Evolutionary conservation across 805 yeast species (phyloP).

Genomic region (Debaryomyces tyrocola): DNA sequence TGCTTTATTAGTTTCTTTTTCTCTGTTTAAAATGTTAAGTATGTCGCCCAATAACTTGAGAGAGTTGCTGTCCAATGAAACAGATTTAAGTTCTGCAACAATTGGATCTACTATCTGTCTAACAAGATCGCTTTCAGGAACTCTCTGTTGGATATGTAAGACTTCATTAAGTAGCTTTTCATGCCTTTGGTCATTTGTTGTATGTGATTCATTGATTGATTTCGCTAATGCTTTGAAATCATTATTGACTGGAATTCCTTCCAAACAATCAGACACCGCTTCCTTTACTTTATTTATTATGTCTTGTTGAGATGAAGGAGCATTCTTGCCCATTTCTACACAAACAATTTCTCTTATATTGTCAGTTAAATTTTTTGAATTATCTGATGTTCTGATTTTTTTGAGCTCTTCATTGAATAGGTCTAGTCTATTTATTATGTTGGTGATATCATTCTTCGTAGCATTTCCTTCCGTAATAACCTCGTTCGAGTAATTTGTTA

Average conservation of each 20-base stretch:
- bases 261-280: background rate
- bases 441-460: slow-evolving; percentile 29
- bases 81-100: slow-evolving; percentile 23
- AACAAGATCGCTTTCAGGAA: slow-evolving; percentile 13
- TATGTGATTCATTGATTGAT: background rate
- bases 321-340: background rate
- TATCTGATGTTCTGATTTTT: background rate
- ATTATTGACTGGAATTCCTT: background rate
- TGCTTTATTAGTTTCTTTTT: background rate
- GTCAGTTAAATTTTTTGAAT: background rate
- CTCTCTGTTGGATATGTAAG: slow-evolving; percentile 2
- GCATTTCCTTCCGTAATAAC: slow-evolving; percentile 37
- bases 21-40: background rate
- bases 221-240: background rate
- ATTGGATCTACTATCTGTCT: slow-evolving; percentile 25
- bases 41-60: background rate
- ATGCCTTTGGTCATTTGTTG: background rate
- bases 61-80: slow-evolving; percentile 16
- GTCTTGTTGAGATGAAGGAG: background rate
- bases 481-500: slow-evolving; percentile 34
- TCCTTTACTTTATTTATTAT: background rate
- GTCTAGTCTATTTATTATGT: slow-evolving; percentile 19
- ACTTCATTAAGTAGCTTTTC: background rate
- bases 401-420: slow-evolving; percentile 4
- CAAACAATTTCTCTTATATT: background rate